Conservation (phyloP, 2,329 filamentous ascomycete species). For the Dactylonectria estremocensis region DNA sequence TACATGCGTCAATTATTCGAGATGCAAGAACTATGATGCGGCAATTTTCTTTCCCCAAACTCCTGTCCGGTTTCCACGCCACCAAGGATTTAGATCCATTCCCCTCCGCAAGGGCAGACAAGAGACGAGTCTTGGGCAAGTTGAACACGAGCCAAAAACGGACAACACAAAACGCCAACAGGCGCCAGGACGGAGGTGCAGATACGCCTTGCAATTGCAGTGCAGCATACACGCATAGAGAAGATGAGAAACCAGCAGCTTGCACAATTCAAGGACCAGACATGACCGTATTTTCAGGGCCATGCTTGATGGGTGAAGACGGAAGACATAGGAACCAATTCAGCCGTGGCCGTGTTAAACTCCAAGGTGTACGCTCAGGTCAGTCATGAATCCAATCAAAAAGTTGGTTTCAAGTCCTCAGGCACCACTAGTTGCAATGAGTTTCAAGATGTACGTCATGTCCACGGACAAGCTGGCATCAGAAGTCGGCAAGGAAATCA, state of each 20-base stretch:
- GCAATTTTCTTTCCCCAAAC: constrained; percentile 25
- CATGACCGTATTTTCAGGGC: constrained; percentile 13
- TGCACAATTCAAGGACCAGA: constrained; percentile 22
- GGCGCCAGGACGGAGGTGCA: constrained; percentile 14
- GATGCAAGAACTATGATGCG: constrained; percentile 6
- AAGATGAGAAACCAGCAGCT: constrained; percentile 22
- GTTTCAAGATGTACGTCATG: constrained; percentile 46
- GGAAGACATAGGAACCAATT: constrained; percentile 8
- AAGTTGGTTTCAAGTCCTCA: constrained; percentile 39
- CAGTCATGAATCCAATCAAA: constrained; percentile 39
- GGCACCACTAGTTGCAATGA: constrained; percentile 36
- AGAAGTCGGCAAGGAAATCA: constrained; percentile 45
- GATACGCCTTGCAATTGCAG: not conserved
- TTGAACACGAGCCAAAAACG: constrained; percentile 21
- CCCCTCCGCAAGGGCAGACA: constrained; percentile 22
- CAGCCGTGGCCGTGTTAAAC: constrained; percentile 9
- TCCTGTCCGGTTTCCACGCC: constrained; percentile 23
- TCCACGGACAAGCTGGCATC: constrained; percentile 45
- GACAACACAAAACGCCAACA: constrained; percentile 23
- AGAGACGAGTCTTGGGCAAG: constrained; percentile 18
- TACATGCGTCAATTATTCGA: constrained; percentile 8
- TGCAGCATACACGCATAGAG: constrained; percentile 22
- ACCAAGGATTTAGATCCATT: constrained; percentile 20
- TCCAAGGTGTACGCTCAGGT: constrained; percentile 27
- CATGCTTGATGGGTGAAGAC: constrained; percentile 14